These are phyloP conservation scores for Rhypophila decipiens DNA, from an alignment of 495 filamentous ascomycete species.

Conservation along the genomic window DNA sequence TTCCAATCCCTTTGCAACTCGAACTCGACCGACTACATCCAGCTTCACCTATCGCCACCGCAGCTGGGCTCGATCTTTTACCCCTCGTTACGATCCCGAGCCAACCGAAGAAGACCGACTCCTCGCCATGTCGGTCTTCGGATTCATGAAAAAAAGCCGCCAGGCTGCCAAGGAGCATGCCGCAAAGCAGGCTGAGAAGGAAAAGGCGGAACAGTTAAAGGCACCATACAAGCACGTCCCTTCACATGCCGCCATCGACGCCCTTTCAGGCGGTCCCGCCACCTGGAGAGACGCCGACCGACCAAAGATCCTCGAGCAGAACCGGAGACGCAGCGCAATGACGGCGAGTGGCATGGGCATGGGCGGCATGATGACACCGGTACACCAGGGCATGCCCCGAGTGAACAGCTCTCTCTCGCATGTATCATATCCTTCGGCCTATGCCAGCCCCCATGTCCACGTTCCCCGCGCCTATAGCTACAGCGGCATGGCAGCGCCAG, in stretches of 20 bases:
- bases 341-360: constrained; percentile 24
- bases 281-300: constrained; percentile 40
- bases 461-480: constrained; percentile 38
- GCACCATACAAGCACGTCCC: constrained; percentile 49
- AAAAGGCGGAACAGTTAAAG: constrained; percentile 33
- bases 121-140: constrained; percentile 47
- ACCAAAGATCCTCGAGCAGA: constrained; percentile 36
- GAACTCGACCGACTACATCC: too few species aligned
- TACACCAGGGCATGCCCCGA: constrained; percentile 30
- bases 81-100: too few species aligned
- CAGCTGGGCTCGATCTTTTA: too few species aligned
- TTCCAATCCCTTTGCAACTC: too few species aligned
- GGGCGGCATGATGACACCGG: constrained; percentile 19
- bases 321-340: constrained; percentile 36
- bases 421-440: constrained; percentile 35
- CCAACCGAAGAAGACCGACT: too few species aligned
- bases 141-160: constrained; percentile 38
- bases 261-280: constrained; percentile 46
- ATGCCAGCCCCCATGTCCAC: constrained; percentile 34
- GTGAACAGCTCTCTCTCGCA: constrained; percentile 36
- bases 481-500: constrained; percentile 27
- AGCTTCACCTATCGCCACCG: background rate
- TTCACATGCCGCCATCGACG: constrained; percentile 51
- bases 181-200: constrained; percentile 37
- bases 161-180: constrained; percentile 45